Conservation (phyloP, 371 early-diverging fungal genomes). For the Batkoa obscura region DNA sequence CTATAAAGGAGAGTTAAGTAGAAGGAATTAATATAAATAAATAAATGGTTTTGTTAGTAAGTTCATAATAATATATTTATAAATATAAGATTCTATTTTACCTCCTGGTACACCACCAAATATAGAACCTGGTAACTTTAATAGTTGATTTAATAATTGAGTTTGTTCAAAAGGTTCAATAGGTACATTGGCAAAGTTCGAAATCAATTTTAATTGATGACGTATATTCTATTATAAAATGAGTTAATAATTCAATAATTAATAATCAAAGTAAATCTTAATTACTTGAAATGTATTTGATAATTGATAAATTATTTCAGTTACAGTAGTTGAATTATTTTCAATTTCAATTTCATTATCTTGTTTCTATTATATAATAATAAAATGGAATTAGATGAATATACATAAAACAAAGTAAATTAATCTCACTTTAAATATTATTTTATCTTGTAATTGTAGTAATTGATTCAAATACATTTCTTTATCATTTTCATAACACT, state of each 20-base stretch:
- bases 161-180: constrained; percentile 84
- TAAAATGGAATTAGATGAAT: not conserved
- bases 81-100: constrained; percentile 12
- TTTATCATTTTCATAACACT: not conserved
- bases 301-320: not conserved
- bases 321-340: not conserved
- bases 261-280: not conserved
- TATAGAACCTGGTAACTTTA: constrained; percentile 40
- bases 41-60: not conserved
- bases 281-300: constrained; percentile 10
- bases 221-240: constrained; percentile 11
- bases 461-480: not conserved
- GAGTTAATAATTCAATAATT: not conserved
- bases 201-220: constrained; percentile 41
- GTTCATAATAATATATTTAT: not conserved
- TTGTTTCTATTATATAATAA: not conserved
- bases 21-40: not conserved
- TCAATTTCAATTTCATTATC: not conserved
- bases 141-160: constrained; percentile 51
- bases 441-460: not conserved
- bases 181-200: constrained; percentile 50
- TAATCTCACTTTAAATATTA: constrained; percentile 9
- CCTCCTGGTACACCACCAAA: constrained; percentile 87
- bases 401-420: not conserved
- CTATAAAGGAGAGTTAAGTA: constrained; percentile 16